These are phyloP conservation scores for Penicillium sp. DNA, from an alignment of 2,329 filamentous ascomycete species.

Conservation along the genomic window DNA sequence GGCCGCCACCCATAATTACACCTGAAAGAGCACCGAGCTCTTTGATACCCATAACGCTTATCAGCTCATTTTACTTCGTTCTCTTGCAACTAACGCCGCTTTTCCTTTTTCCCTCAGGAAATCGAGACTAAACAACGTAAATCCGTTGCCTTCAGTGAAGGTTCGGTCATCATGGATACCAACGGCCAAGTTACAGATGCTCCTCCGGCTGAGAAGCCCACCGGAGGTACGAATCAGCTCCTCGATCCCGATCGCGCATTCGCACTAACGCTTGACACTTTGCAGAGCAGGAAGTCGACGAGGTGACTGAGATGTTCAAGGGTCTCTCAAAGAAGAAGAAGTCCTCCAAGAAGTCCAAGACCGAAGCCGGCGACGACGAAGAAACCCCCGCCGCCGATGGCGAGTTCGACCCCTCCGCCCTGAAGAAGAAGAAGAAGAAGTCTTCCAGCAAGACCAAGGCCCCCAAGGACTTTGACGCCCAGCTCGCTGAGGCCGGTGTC, in stretches of 20 bases:
- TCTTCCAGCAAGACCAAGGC: slow-evolving; percentile 48
- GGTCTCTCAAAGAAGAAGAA: slow-evolving; percentile 76
- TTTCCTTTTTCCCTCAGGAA: slow-evolving; percentile 39
- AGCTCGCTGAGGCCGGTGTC: neutral
- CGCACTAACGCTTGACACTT: slow-evolving; percentile 25
- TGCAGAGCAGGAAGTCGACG: slow-evolving; percentile 61
- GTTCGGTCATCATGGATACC: slow-evolving; percentile 81
- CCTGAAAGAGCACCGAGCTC: neutral
- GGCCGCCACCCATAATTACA: slow-evolving; percentile 23
- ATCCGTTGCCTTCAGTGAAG: slow-evolving; percentile 90
- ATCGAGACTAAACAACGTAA: slow-evolving; percentile 71
- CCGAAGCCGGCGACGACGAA: slow-evolving; percentile 53
- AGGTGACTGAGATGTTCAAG: slow-evolving; percentile 68
- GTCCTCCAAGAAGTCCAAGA: slow-evolving; percentile 59
- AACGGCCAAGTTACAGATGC: slow-evolving; percentile 82
- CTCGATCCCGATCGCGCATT: slow-evolving; percentile 4
- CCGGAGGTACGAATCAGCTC: slow-evolving; percentile 69
- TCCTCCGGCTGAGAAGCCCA: slow-evolving; percentile 74
- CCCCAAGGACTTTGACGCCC: slow-evolving; percentile 66
- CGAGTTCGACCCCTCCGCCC: slow-evolving; percentile 66
- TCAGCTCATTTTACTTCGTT: neutral
- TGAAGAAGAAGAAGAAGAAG: slow-evolving; percentile 82
- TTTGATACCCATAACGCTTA: neutral
- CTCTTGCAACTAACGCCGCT: slow-evolving; percentile 29
- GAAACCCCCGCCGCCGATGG: slow-evolving; percentile 57